Evolutionary conservation across 2,329 filamentous ascomycete species (phyloP).

Genomic region (Plectosphaerella plurivora): DNA sequence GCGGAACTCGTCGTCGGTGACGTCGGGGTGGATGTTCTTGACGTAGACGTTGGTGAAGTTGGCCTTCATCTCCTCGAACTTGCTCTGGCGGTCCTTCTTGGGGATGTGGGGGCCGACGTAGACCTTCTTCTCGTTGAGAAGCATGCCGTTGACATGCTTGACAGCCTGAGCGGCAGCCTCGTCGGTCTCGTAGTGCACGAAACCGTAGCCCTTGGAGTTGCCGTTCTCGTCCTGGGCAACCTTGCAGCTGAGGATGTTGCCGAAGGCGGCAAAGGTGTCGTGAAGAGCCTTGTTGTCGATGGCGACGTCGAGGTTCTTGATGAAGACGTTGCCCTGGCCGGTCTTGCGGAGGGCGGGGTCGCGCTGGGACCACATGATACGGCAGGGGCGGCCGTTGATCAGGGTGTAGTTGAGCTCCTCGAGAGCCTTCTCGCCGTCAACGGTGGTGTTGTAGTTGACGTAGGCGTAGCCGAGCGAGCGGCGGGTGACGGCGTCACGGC

Average conservation of each 20-base stretch:
- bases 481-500: slow-evolving; percentile 96
- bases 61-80: slow-evolving; percentile 99
- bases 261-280: slow-evolving; percentile 97
- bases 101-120: slow-evolving; percentile 99
- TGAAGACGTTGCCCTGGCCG: slow-evolving; percentile 98
- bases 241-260: slow-evolving; percentile 99
- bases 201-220: slow-evolving; percentile 97
- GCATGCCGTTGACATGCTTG: slow-evolving; percentile 99
- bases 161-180: slow-evolving; percentile 96
- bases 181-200: slow-evolving; percentile 99
- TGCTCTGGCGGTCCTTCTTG: slow-evolving; percentile 99
- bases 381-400: slow-evolving; percentile 98
- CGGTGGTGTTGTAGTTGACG: slow-evolving; percentile 98
- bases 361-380: slow-evolving; percentile 99
- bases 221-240: slow-evolving; percentile 96
- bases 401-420: slow-evolving; percentile 99
- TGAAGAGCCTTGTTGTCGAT: slow-evolving; percentile 99
- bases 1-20: slow-evolving; percentile 91
- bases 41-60: slow-evolving; percentile 99
- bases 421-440: slow-evolving; percentile 94
- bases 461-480: slow-evolving; percentile 99
- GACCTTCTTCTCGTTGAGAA: slow-evolving; percentile 99
- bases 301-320: slow-evolving; percentile 98
- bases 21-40: slow-evolving; percentile 89
- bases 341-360: slow-evolving; percentile 99